Conservation (phyloP, 2,329 filamentous ascomycete species). For the Cladosporium sp. region DNA sequence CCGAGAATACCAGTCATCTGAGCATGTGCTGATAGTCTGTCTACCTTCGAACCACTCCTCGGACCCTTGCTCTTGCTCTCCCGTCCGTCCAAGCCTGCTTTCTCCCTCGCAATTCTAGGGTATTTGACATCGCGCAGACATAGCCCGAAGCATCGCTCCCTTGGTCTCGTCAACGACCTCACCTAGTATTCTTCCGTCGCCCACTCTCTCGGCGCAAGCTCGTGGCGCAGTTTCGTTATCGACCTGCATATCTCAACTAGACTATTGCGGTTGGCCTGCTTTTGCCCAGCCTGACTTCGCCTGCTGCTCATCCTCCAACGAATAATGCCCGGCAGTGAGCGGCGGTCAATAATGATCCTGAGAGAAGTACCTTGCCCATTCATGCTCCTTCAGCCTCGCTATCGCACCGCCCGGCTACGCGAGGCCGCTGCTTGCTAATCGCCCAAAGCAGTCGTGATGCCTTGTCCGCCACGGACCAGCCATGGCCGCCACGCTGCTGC, state of each 20-base stretch:
- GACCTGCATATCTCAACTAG: constrained; percentile 14
- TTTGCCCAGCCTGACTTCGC: neutral
- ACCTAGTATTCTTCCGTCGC: neutral
- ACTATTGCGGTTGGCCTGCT: constrained; percentile 6
- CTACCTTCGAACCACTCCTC: neutral
- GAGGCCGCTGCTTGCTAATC: constrained; percentile 14
- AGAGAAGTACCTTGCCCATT: neutral
- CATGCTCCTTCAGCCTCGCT: constrained; percentile 11
- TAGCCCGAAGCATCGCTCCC: constrained; percentile 6
- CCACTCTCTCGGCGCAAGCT: constrained; percentile 1
- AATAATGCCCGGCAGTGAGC: neutral
- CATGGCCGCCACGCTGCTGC: constrained; percentile 13
- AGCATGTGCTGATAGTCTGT: neutral
- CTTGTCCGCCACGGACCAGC: constrained; percentile 15
- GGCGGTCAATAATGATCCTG: neutral
- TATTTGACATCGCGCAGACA: constrained; percentile 8
- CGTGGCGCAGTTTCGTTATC: constrained; percentile 13
- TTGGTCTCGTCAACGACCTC: neutral
- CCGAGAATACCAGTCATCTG: constrained; percentile 7
- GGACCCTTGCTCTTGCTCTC: neutral
- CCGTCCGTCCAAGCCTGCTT: neutral
- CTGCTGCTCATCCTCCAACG: neutral
- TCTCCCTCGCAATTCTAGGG: neutral
- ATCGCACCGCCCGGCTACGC: constrained; percentile 5
- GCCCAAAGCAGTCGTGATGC: constrained; percentile 10